Percentiles rank a stretch among this genome's conserved stretches.
These are phyloP conservation scores for Rhizopogon roseolus DNA, from an alignment of 768 basidiomycete species.

Conservation along the genomic window DNA sequence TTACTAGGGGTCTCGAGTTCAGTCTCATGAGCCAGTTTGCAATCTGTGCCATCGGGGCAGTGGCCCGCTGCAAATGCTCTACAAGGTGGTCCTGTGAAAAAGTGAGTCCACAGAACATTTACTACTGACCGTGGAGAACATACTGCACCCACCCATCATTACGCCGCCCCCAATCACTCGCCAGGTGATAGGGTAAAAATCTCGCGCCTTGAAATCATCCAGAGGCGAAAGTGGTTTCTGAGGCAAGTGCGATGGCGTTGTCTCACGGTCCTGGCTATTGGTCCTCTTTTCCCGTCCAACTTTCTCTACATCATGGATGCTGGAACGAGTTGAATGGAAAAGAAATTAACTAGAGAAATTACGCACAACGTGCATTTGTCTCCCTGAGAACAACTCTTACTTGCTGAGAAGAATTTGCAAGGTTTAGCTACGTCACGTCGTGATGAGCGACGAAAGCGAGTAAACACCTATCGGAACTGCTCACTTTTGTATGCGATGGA, in stretches of 20 bases:
- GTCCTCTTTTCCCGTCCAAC: not conserved
- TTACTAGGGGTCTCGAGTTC: conserved; percentile 18
- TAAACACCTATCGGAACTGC: not conserved
- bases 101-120: not conserved
- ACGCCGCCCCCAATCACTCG: conserved; percentile 77
- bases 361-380: conserved; percentile 58
- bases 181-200: conserved; percentile 67
- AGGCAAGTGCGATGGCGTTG: conserved; percentile 23
- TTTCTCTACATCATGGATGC: conserved; percentile 38
- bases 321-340: conserved; percentile 11
- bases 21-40: conserved; percentile 25
- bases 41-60: conserved; percentile 23
- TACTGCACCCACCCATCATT: conserved; percentile 45
- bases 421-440: conserved; percentile 44
- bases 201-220: conserved; percentile 37
- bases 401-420: conserved; percentile 49
- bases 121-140: conserved; percentile 4
- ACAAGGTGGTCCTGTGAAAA: conserved; percentile 18
- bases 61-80: conserved; percentile 17
- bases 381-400: conserved; percentile 48
- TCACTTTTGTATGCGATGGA: conserved; percentile 25
- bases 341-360: not conserved
- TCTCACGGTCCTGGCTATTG: conserved; percentile 1
- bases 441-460: not conserved
- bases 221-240: conserved; percentile 10